phyloP scores from a whole-genome alignment of 371 early-diverging fungal species.

The Mycotypha africana region DNA sequence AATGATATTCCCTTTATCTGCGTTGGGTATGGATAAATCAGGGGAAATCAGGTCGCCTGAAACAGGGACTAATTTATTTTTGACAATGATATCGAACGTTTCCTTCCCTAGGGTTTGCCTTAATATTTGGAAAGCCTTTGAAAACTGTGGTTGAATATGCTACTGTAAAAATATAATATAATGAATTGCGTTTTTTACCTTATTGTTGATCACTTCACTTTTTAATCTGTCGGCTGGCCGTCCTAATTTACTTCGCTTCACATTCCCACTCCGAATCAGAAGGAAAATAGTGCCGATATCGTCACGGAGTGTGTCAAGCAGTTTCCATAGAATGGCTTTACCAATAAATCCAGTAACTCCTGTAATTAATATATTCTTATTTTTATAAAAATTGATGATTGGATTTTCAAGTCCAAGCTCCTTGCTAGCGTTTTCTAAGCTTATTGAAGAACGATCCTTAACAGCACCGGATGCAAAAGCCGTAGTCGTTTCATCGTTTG shows the following conservation, averaged over 20 bases:
- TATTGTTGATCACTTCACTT: conserved; percentile 39
- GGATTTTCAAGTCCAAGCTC: conserved; percentile 20
- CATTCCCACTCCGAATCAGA: conserved; percentile 41
- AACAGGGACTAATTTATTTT: conserved; percentile 53
- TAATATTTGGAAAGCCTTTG: conserved; percentile 34
- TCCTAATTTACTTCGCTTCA: conserved; percentile 42
- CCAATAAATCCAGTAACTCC: conserved; percentile 63
- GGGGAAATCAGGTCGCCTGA: conserved; percentile 56
- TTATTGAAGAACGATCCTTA: too few species aligned
- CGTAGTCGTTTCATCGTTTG: too few species aligned
- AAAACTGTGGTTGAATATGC: neutral
- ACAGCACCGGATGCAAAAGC: too few species aligned
- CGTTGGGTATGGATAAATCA: conserved; percentile 45
- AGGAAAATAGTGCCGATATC: conserved; percentile 34
- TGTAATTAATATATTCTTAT: conserved; percentile 46
- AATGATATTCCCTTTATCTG: conserved; percentile 41
- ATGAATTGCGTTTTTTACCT: conserved; percentile 15
- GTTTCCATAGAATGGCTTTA: conserved; percentile 53
- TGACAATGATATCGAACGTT: conserved; percentile 35
- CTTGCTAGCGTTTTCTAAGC: too few species aligned
- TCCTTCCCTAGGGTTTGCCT: conserved; percentile 28
- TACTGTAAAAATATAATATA: neutral
- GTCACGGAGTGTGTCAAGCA: conserved; percentile 32
- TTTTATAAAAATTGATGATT: conserved; percentile 25
- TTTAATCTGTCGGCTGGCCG: conserved; percentile 37